Base-by-base conservation (phyloP, 257 asterid genomes). In the Eustoma russellianum region DNA sequence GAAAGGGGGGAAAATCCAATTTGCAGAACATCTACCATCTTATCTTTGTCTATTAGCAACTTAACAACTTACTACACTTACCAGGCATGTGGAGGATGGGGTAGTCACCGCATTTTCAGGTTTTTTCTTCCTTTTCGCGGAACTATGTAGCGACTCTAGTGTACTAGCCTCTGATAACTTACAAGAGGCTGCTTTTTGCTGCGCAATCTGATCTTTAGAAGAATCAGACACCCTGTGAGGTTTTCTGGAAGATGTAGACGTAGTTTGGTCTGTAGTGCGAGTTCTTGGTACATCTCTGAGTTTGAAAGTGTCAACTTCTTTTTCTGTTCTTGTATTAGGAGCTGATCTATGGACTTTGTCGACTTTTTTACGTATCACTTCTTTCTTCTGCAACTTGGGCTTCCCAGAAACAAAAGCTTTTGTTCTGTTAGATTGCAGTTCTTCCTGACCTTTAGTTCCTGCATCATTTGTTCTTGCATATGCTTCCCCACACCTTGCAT, bases 341-440 rank as follows among this genome's bases (percentile, higher is more conserved):
- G 60, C 67, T 38, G 24, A 49, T 70, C 65, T 73, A 5, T 45
- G 41, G 33, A 48, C 55, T 48, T 54, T 62, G 17, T 64, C 80
- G 33, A 62, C 68, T 67, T 57, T 73, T 45, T 50, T 61, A 48
- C 65, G 68, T 13, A 24, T 50, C 18, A 18, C 65, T 52, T 70
- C 79, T 60, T 73, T 70, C 68, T 69, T 83, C 61, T 56, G 76
- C 41, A 63, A 34, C 64, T 54, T 70, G 41, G 77, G 59, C 51
- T 61, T 68, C 61, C 28, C 53, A 44, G 70, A 77, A 52, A 50
- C 64, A 7, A 62, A 49, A 52, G 70, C 61, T 48, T 56, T 71
- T 19, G 4, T 55, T 68, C 33, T 74, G 56, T 50, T 57, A 50
- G 68, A 38, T 30, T 73, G 57, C 15, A 14, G 51, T 13, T 68